Evolutionary conservation across 2,329 filamentous ascomycete genomes (phyloP), one percentile per base, ranked within the genome.

Genomic region (Xylaria polymorpha): DNA sequence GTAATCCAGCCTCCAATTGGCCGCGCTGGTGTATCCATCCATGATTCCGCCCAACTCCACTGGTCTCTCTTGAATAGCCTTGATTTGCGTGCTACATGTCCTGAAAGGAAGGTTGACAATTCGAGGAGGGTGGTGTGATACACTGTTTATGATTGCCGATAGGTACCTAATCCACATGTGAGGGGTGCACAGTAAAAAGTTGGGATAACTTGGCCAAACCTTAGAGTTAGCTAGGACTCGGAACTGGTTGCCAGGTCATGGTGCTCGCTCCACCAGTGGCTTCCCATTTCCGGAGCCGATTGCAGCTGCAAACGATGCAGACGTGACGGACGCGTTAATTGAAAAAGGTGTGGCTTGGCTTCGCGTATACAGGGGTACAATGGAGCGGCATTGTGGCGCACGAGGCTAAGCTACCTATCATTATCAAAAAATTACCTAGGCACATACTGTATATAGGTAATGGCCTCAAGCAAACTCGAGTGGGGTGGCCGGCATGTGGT

Each of bases 321-420:
- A 62, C 64, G 66, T 62, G 67, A 69, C 70, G 37, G 71, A 67
- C 75, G 75, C 75, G 75, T 77, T 74, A 77, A 77, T 74, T 76
- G 72, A 74, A 61, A 51, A 12, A 53, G 1, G 32, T 66, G 64
- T 74, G 71, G 71, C 69, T 70, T 56, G 46, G 18, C 68, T 69
- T 71, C 64, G 71, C 66, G 69, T 68, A 41, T 14, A n/a, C 6
- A 37, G 35, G 32, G 20, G 25, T n/a, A 3, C 15, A 9, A 8
- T 18, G 43, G 7, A 44, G 5, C 8, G 3, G 43, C 20, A 15
- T n/a, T 67, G 64, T 56, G 60, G 60, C 48, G 51, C 18, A 37
- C 39, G 44, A 20, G 60, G 51, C 48, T n/a, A n/a, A n/a, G n/a
- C n/a, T n/a, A n/a, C n/a, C n/a, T n/a, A n/a, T n/a, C n/a, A n/a